Base-by-base conservation (phyloP, 23 red algal genomes). In the Gracilaria gracilis region DNA sequence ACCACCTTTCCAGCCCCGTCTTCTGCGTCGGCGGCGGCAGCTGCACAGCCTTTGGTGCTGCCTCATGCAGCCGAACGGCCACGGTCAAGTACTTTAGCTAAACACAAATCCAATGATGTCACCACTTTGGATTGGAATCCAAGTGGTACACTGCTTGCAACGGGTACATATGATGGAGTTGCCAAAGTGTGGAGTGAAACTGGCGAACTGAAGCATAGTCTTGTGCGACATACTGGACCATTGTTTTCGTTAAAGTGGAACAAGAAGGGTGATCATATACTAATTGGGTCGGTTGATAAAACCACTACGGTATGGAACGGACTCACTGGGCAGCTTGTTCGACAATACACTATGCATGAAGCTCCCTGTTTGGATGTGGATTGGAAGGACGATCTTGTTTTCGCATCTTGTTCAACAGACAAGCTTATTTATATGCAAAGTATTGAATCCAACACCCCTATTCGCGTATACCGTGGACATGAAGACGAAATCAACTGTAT, bases 181-280 rank as follows among this genome's bases (percentile, higher is more conserved):
- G 89, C 93, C 7, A 77, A 91, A 32, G 71, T 99, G 12, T 99
- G 97, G 97, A 88, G 57, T 21, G 94, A 96, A 33, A 76, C 87
- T 33, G 97, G 97, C 20, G 70, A 78, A 44, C 86, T 96, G 16
- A 88, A 93, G 44, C 88, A 79, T 35, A 84, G 57, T 15, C 80
- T 99, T 23, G 84, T 70, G 31, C 16, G 42, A 37, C 97, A 99
- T 83, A 83, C 32, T n/a, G 97, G 92, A 9, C 97, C 97, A 36
- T 55, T 99, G 31, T 95, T 99, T 48, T 95, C 94, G 9, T 40
- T 99, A 6, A 96, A 99, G 82, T 99, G 97, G 97, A 99, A 96
- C 78, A 86, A 83, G 35, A 86, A 81, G 44, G 93, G 97, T 31
- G 94, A 94, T 59, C 91, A 92, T 53, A 55, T 99, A 14, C 66